A percentile compares a stretch with the other conserved stretches of the same genome.
phyloP scores from a whole-genome alignment of 192 early-diverging fungal species.

The Coemansia sp. region DNA sequence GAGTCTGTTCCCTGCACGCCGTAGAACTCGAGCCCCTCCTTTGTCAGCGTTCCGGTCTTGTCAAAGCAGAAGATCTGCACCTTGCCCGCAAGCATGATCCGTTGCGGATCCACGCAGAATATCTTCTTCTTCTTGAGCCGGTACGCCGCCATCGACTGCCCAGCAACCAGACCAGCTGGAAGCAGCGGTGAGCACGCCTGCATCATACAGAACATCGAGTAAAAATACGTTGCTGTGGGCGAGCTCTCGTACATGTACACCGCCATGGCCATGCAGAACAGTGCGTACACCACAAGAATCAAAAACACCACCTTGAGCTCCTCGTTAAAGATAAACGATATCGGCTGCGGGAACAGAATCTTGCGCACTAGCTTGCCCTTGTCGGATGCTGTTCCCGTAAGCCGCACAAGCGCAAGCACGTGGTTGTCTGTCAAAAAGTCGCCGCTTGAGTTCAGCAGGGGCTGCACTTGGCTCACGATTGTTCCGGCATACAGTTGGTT shows the following conservation, averaged over 20 bases:
- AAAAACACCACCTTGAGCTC: conserved; percentile 69
- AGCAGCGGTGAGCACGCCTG: conserved; percentile 68
- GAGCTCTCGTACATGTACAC: conserved; percentile 41
- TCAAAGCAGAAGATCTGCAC: conserved; percentile 72
- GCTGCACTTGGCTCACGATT: conserved; percentile 57
- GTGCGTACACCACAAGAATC: conserved; percentile 60
- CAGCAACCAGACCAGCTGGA: conserved; percentile 68
- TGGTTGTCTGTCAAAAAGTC: conserved; percentile 18
- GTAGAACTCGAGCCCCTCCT: conserved; percentile 68
- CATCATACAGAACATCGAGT: conserved; percentile 67
- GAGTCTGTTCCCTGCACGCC: conserved; percentile 32
- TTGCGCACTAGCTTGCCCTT: conserved; percentile 69
- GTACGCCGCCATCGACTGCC: conserved; percentile 65
- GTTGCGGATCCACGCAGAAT: conserved; percentile 66
- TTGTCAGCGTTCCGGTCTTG: conserved; percentile 71
- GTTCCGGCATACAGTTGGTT: conserved; percentile 62
- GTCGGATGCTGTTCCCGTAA: conserved; percentile 62
- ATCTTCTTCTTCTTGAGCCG: conserved; percentile 61
- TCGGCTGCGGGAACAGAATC: conserved; percentile 65
- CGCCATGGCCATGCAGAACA: conserved; percentile 51
- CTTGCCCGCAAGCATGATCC: conserved; percentile 70
- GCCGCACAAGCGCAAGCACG: conserved; percentile 57
- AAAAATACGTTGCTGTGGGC: conserved; percentile 63
- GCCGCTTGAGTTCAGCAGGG: conserved; percentile 13
- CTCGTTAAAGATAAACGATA: conserved; percentile 71